Evolutionary conservation across 768 basidiomycete species (phyloP).

Genomic region (Hypholoma sublateritium): DNA sequence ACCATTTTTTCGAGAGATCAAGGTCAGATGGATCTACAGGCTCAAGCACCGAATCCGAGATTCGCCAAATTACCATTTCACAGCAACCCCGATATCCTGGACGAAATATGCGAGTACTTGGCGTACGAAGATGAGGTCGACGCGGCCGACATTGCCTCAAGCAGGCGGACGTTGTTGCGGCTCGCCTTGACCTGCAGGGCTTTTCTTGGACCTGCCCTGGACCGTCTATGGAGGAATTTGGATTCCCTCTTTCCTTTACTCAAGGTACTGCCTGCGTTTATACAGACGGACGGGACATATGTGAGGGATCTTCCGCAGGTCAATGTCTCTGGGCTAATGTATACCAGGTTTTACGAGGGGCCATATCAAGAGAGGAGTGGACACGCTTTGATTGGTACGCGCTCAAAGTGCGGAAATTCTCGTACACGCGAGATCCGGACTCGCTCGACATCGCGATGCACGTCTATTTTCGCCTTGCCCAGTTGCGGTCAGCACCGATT

Average conservation of each 20-base stretch:
- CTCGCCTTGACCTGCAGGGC: slow-evolving; percentile 29
- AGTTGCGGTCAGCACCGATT: slow-evolving; percentile 25
- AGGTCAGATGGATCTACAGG: too few relatives aligned
- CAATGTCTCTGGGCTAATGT: not conserved
- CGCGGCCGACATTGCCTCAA: slow-evolving; percentile 12
- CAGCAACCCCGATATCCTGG: slow-evolving; percentile 30
- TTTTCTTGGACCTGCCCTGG: slow-evolving; percentile 32
- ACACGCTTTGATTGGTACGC: slow-evolving; percentile 32
- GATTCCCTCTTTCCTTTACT: slow-evolving; percentile 33
- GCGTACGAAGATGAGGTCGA: slow-evolving; percentile 17
- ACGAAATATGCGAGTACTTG: slow-evolving; percentile 28
- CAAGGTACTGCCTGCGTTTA: slow-evolving; percentile 29
- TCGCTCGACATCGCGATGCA: slow-evolving; percentile 32
- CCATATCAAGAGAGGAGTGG: slow-evolving; percentile 25
- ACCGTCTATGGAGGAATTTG: slow-evolving; percentile 30
- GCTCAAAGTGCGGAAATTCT: slow-evolving; percentile 26
- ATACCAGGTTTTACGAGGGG: slow-evolving; percentile 28
- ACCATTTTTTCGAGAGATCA: too few relatives aligned
- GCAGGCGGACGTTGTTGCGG: slow-evolving; percentile 18
- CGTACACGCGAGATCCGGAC: slow-evolving; percentile 27
- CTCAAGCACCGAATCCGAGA: too few relatives aligned
- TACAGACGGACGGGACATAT: slow-evolving; percentile 27
- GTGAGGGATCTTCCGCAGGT: slow-evolving; percentile 18
- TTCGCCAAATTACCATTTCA: slow-evolving; percentile 16
- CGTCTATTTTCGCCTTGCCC: slow-evolving; percentile 33